Conservation (phyloP, 2,329 filamentous ascomycete species). For the Leptosphaerulina australis region DNA sequence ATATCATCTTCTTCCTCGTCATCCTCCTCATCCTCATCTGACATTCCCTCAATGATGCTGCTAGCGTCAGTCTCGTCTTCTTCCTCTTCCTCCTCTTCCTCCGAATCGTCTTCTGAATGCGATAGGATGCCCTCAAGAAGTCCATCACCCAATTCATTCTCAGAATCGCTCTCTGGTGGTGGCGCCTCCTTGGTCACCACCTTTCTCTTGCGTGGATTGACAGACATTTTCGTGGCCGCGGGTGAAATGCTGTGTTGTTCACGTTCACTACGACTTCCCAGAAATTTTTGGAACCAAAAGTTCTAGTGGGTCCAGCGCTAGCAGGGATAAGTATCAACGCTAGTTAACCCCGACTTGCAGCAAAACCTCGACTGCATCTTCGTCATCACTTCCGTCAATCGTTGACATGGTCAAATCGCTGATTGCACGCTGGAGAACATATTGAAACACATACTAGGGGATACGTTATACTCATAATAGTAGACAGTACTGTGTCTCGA, state of each 20-base stretch:
- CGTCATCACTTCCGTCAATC: background rate
- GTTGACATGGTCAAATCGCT: background rate
- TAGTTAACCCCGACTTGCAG: background rate
- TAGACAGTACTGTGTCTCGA: conserved; percentile 34
- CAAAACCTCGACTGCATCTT: background rate
- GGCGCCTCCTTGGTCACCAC: conserved; percentile 47
- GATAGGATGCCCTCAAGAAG: conserved; percentile 52
- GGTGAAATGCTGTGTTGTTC: conserved; percentile 6
- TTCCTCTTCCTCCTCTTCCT: conserved; percentile 29
- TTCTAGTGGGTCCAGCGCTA: conserved; percentile 22
- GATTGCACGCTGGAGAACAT: background rate
- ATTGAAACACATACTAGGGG: background rate
- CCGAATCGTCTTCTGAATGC: conserved; percentile 51
- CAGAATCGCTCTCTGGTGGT: conserved; percentile 34
- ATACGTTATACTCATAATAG: background rate
- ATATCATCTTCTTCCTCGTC: conserved; percentile 50
- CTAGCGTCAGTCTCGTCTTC: conserved; percentile 40
- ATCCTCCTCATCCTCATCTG: conserved; percentile 39
- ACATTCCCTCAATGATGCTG: conserved; percentile 41
- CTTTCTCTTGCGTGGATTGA: conserved; percentile 59
- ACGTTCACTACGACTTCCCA: conserved; percentile 19
- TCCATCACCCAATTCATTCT: conserved; percentile 48
- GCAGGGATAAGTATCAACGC: background rate
- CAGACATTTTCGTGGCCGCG: conserved; percentile 33
- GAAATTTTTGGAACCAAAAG: conserved; percentile 36